A percentile compares a stretch with the other conserved stretches of the same genome.
phyloP scores from a whole-genome alignment of 2,329 filamentous ascomycete genomes.

The Rhynchosporium secalis region DNA sequence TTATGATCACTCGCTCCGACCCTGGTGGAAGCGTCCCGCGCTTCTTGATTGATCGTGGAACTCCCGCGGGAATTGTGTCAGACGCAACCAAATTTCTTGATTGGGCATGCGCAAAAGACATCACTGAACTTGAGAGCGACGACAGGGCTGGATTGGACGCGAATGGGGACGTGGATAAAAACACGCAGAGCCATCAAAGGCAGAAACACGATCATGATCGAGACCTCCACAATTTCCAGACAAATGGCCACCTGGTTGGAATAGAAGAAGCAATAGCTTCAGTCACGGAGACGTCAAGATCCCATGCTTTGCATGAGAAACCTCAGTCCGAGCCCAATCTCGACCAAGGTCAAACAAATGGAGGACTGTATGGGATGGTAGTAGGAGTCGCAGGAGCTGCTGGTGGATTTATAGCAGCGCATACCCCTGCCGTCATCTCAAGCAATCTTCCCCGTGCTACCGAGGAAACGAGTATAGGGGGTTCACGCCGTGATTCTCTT shows the following conservation, averaged over 20 bases:
- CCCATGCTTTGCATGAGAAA: constrained; percentile 5
- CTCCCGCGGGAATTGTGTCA: constrained; percentile 61
- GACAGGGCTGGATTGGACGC: constrained; percentile 20
- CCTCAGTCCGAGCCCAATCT: constrained; percentile 21
- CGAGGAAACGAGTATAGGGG: constrained; percentile 23
- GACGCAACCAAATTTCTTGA: constrained; percentile 69
- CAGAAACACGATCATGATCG: constrained; percentile 31
- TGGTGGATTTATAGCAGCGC: constrained; percentile 47
- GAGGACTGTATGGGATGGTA: constrained; percentile 58
- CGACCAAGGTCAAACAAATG: constrained; percentile 25
- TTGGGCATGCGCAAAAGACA: constrained; percentile 57
- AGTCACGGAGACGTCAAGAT: constrained; percentile 5
- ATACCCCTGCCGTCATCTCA: constrained; percentile 33
- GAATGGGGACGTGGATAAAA: constrained; percentile 23
- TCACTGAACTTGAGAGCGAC: constrained; percentile 36
- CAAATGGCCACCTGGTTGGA: constrained; percentile 36
- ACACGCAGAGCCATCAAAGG: constrained; percentile 27
- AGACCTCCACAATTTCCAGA: constrained; percentile 39
- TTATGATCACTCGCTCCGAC: constrained; percentile 72
- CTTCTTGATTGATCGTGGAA: constrained; percentile 71
- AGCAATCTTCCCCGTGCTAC: constrained; percentile 37
- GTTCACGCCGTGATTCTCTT: constrained; percentile 28
- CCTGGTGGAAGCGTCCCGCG: constrained; percentile 71
- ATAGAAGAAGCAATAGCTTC: constrained; percentile 27
- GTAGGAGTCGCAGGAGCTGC: constrained; percentile 53